Evolutionary conservation across 176 grass and related monocot genomes (phyloP).

Genomic region (Lolium multiflorum): DNA sequence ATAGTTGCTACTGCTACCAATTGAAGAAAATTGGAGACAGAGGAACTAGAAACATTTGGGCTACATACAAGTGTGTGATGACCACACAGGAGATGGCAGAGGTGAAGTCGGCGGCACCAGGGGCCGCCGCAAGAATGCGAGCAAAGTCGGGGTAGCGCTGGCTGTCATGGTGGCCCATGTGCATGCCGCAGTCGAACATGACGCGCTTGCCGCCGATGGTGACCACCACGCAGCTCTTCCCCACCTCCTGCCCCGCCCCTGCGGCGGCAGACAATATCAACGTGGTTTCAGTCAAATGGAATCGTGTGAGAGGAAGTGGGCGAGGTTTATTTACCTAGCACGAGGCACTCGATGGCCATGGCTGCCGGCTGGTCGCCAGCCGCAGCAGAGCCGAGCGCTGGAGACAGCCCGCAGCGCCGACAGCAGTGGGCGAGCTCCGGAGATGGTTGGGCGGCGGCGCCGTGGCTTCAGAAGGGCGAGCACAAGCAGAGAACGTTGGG

Average conservation of each 20-base stretch:
- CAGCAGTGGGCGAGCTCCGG: too few species aligned
- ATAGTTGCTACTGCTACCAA: not conserved
- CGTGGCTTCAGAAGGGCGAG: too few species aligned
- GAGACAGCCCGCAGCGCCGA: too few species aligned
- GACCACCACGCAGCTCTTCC: constrained; percentile 89
- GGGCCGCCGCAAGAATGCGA: constrained; percentile 45
- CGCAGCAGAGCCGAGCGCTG: not conserved
- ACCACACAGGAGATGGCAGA: constrained; percentile 75
- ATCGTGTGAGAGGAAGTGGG: not conserved
- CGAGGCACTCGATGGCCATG: constrained; percentile 92
- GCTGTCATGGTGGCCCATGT: constrained; percentile 79
- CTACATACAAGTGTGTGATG: constrained; percentile 88
- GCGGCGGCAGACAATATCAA: not conserved
- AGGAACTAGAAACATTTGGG: not conserved
- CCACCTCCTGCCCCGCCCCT: constrained; percentile 95
- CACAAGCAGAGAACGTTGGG: too few species aligned
- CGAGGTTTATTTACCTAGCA: constrained; percentile 61
- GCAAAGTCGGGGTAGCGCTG: constrained; percentile 83
- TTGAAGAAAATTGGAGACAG: not conserved
- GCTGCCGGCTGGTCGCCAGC: not conserved
- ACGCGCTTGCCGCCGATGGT: constrained; percentile 75
- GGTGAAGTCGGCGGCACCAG: constrained; percentile 47
- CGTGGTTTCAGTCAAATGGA: not conserved
- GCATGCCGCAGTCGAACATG: constrained; percentile 99
- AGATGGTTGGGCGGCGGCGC: too few species aligned